Evolutionary conservation across 352 stramenopile genomes (phyloP), one percentile per base, ranked within the genome.

Genomic region (Phytophthora melonis): DNA sequence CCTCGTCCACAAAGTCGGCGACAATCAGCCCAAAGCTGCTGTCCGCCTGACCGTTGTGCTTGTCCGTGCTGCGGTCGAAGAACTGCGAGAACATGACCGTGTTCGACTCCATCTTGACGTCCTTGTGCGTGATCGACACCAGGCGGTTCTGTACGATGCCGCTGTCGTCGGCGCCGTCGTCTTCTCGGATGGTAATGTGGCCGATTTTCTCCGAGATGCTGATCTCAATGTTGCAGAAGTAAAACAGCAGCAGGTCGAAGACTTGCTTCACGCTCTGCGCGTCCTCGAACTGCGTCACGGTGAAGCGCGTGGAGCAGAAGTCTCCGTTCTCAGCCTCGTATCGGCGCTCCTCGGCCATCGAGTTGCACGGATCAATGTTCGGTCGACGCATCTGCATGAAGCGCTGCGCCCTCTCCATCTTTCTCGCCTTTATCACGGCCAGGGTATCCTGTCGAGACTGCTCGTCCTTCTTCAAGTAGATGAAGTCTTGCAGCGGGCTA

Each of bases 221-320:
- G 68, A 91, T 88, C 68, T 91, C 84, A 23, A 91, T 73, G 66
- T 89, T 90, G 43, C 55, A 72, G 18, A 84, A 79, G 65, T 86
- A 89, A 52, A 79, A 92, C 21, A 75, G 65, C 23, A 87, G 49
- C 4, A 85, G 67, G 14, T 88, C 74, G 53, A 86, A 89, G 23
- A 89, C 75, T 27, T 80, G 69, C 27, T 75, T 74, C 1, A 84
- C 78, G 27, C 70, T 79, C 27, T 68, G 52, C 1, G 65, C 61
- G n/a, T 70, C 74, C 16, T 77, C 56, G 30, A 91, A 90, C 61
- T 87, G 86, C 11, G 82, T 78, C 21, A 83, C 72, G 13, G 83
- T 80, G 54, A 89, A 91, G 47, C 80, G 81, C 3, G 82, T 75
- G 16, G 74, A 84, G 66, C 83, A 90, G 19, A 82, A 89, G 43